These are phyloP conservation scores for Chondrus crispus DNA, from an alignment of 23 red algal genomes.

Conservation along the genomic window DNA sequence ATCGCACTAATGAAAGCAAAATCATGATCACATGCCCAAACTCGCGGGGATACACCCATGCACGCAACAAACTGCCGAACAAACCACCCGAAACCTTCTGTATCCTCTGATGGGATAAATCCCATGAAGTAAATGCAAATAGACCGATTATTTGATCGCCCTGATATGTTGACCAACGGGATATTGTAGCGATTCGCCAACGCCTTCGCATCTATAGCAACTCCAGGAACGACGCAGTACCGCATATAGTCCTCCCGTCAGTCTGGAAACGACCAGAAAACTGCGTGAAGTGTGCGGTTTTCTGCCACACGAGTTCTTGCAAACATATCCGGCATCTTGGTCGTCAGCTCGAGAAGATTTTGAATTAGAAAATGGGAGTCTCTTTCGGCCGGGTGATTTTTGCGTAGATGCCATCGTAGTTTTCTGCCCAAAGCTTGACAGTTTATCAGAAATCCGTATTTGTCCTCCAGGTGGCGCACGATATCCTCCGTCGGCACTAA, in stretches of 20 bases:
- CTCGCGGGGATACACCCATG: neutral
- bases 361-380: too few species aligned
- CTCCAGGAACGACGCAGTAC: neutral
- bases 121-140: neutral
- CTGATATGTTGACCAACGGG: neutral
- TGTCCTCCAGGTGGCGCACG: too few species aligned
- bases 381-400: too few species aligned
- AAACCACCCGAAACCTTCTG: neutral
- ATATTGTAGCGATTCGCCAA: neutral
- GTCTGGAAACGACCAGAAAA: neutral
- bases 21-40: neutral
- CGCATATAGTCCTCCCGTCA: neutral
- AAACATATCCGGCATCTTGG: too few species aligned
- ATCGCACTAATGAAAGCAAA: neutral
- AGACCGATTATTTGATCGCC: neutral
- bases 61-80: neutral
- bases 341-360: too few species aligned
- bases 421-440: too few species aligned
- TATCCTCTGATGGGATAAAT: neutral
- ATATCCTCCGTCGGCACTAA: too few species aligned
- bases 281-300: neutral
- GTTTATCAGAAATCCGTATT: too few species aligned
- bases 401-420: too few species aligned
- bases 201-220: neutral
- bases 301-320: too few species aligned